A percentile compares a stretch with the other conserved stretches of the same genome.
phyloP scores from a whole-genome alignment of 805 yeast genomes.

The Pachysolen tannophilus region DNA sequence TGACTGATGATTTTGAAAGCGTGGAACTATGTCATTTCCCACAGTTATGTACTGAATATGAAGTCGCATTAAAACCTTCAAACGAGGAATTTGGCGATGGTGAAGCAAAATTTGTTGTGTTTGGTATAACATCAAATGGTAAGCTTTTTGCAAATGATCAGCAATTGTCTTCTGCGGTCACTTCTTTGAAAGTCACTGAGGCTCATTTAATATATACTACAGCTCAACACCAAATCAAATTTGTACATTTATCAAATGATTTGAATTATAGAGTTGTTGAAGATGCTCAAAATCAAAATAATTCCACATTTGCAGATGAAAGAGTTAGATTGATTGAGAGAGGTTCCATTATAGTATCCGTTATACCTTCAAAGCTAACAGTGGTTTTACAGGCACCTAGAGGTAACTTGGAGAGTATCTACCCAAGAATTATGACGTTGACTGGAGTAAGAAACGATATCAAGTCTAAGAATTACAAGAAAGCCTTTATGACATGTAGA shows the following conservation, averaged over 20 bases:
- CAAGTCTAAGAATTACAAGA: slow-evolving; percentile 42
- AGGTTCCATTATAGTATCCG: slow-evolving; percentile 78
- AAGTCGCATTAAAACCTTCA: slow-evolving; percentile 30
- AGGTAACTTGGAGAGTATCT: slow-evolving; percentile 91
- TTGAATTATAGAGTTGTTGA: slow-evolving; percentile 24
- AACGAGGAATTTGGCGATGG: slow-evolving; percentile 13
- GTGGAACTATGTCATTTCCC: slow-evolving; percentile 47
- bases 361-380: slow-evolving; percentile 74
- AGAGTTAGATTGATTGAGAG: slow-evolving; percentile 84
- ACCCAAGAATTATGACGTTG: slow-evolving; percentile 87
- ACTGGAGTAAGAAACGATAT: slow-evolving; percentile 73
- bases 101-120: slow-evolving; percentile 29
- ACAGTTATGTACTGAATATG: slow-evolving; percentile 57
- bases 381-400: slow-evolving; percentile 91
- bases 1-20: slow-evolving; percentile 24
- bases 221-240: slow-evolving; percentile 76
- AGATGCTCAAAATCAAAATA: slow-evolving; percentile 13
- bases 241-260: slow-evolving; percentile 51
- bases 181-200: slow-evolving; percentile 71
- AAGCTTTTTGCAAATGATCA: slow-evolving; percentile 57
- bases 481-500: slow-evolving; percentile 81
- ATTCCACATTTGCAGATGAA: slow-evolving; percentile 46
- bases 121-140: slow-evolving; percentile 74
- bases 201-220: slow-evolving; percentile 76
- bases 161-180: slow-evolving; percentile 64